Evolutionary conservation across 495 filamentous ascomycete species (phyloP), one percentile per base, ranked within the genome.

Genomic region (Aspergillus ellipticus): DNA sequence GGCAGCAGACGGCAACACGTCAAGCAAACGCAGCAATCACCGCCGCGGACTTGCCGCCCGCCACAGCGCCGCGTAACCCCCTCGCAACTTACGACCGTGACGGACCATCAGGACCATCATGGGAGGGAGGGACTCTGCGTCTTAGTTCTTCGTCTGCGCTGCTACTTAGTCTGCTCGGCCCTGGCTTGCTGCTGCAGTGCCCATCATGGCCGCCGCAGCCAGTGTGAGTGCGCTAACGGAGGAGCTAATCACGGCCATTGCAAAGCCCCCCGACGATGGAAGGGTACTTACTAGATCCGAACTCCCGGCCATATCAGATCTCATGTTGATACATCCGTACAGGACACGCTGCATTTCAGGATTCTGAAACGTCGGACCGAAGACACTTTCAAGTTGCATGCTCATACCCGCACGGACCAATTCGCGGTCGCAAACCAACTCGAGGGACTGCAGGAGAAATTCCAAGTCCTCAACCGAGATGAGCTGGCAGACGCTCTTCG

Each of bases 381-480:
- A 56, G 61, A 62, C 9, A 54, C 53, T 11, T 29, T 75, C n/a
- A 67, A 67, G 74, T 71, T 84, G 33, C 77, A 87, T 50, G 79
- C 73, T 33, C 87, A 87, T 74, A 76, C 75, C 19, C 84, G 91
- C 31, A 90, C 86, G 0, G 94, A 97, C 72, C 93, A 95, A 62
- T 98, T 97, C 66, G 89, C 90, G 28, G 84, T 96, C 11, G 71
- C 82, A 21, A 79, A 80, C 16, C 84, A 81, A 31, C 79, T 96
- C 5, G 82, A 86, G 20, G 94, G 94, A 3, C 77, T 96, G 16
- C 88, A 90, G 57, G 94, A 98, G 70, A 93, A 93, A 61, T 96
- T 96, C 67, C 81, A 83, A 37, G 78, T 97, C 46, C 75, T 88
- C 28, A 85, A 88, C 67, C 80, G 85, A 54, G 92, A 96, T 66